Conservation (phyloP, 495 filamentous ascomycete genomes). For the Penicillium crystallinum region DNA sequence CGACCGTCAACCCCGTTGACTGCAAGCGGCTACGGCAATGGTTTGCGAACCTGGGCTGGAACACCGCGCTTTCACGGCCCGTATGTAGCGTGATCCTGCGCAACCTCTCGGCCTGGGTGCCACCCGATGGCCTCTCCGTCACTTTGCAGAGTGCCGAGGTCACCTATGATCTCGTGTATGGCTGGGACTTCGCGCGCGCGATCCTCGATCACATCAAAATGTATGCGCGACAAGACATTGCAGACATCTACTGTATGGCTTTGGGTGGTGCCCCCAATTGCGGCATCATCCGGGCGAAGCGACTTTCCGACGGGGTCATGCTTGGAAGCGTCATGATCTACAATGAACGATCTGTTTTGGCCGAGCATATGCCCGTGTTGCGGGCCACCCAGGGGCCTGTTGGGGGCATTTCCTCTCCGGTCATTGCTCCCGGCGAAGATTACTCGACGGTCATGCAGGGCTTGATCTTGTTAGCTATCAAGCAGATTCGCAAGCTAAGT, state of each 20-base stretch:
- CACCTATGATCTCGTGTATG: constrained; percentile 68
- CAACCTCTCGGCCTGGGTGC: constrained; percentile 64
- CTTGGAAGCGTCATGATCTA: constrained; percentile 83
- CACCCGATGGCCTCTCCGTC: constrained; percentile 67
- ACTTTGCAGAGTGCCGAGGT: constrained; percentile 61
- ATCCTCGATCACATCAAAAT: constrained; percentile 72
- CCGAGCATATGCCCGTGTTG: constrained; percentile 65
- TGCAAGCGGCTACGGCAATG: constrained; percentile 57
- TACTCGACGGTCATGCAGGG: constrained; percentile 72
- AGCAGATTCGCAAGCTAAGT: constrained; percentile 73
- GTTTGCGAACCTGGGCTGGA: constrained; percentile 69
- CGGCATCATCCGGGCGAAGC: constrained; percentile 78
- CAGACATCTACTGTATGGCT: constrained; percentile 75
- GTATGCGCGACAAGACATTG: constrained; percentile 72
- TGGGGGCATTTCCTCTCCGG: constrained; percentile 76
- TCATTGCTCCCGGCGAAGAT: constrained; percentile 67
- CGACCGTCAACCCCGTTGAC: constrained; percentile 53
- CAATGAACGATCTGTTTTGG: constrained; percentile 59
- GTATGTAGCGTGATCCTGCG: constrained; percentile 62
- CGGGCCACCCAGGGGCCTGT: constrained; percentile 39
- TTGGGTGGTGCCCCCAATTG: constrained; percentile 66
- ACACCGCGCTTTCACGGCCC: constrained; percentile 54
- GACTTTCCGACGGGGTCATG: constrained; percentile 58
- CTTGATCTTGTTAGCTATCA: constrained; percentile 72
- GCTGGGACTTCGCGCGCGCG: constrained; percentile 66